These are phyloP conservation scores for Vitis cinerea DNA, from an alignment of 164 flowering plant species.

Conservation along the genomic window DNA sequence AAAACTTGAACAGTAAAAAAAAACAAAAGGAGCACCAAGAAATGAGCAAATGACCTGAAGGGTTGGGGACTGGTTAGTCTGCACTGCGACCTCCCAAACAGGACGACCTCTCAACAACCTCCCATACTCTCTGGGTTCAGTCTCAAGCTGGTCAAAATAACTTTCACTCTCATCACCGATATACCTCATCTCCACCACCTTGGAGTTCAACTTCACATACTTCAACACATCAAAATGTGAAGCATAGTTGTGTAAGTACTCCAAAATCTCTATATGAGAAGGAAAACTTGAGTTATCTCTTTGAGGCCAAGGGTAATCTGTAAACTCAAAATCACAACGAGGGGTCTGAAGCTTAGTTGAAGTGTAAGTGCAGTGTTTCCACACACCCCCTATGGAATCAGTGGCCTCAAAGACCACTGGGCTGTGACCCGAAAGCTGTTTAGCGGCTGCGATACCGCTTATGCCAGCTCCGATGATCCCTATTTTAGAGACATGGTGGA, in stretches of 20 bases:
- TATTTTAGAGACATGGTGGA: slow-evolving; percentile 28
- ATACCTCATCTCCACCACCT: slow-evolving; percentile 74
- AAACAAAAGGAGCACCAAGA: background rate
- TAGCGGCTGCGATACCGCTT: slow-evolving; percentile 75
- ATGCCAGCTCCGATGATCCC: slow-evolving; percentile 75
- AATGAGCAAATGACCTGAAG: slow-evolving; percentile 36
- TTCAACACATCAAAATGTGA: slow-evolving; percentile 65
- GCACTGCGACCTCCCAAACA: slow-evolving; percentile 69
- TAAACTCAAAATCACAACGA: slow-evolving; percentile 82
- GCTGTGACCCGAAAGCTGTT: slow-evolving; percentile 42
- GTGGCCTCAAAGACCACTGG: slow-evolving; percentile 67
- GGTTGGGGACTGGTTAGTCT: slow-evolving; percentile 28
- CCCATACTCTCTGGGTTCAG: slow-evolving; percentile 23
- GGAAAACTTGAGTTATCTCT: slow-evolving; percentile 70
- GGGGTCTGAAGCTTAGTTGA: slow-evolving; percentile 86
- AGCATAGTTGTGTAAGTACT: slow-evolving; percentile 77
- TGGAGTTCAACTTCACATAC: slow-evolving; percentile 60
- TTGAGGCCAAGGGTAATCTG: slow-evolving; percentile 86
- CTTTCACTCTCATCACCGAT: slow-evolving; percentile 24
- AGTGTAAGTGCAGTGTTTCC: slow-evolving; percentile 72
- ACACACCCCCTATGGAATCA: slow-evolving; percentile 82
- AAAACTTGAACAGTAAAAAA: background rate
- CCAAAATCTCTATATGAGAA: slow-evolving; percentile 59
- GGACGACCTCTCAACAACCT: slow-evolving; percentile 37
- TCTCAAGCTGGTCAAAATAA: slow-evolving; percentile 8